Evolutionary conservation across 179 eudicot genomes (phyloP), one percentile per base, ranked within the genome.

Genomic region (Actinidia arguta): DNA sequence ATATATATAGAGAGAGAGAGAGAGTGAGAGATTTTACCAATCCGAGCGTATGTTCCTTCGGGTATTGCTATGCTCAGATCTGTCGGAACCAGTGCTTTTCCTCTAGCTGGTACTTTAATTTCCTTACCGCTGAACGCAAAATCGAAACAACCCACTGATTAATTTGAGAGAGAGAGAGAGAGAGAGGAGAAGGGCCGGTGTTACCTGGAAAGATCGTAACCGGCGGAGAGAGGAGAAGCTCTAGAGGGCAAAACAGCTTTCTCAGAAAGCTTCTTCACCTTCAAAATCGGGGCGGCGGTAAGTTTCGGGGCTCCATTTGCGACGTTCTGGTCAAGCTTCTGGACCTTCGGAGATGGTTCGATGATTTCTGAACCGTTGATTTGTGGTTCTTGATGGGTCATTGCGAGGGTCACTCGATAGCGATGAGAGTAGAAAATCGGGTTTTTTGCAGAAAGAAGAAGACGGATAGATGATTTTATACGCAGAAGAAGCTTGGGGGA

Each of bases 21-120:
- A 39, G 42, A 39, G 20, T 48, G 16, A 39, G 13, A 9, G 17
- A 70, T 71, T 25, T 69, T 88, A 95, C 98, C 98, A 20, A 96
- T 82, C 0, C 99, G 94, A 83, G 97, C 99, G 24, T 96, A 96
- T 31, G 98, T 93, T 72, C 97, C 97, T 82, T 88, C 90, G 1
- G 98, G 98, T 24, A 93, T 83, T 5, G 96, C 93, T 31, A 96
- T 93, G 88, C 98, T 95, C 17, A 95, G 80, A 88, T 93, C 98
- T 36, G 99, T 95, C 12, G 97, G 92, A 68, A 95, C 86, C 80
- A 96, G 13, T 0, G 97, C 97, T 87, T 96, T 96, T 14, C 98
- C 99, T 84, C 96, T 92, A 6, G 91, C 96, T 7, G 96, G 97
- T 8, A 94, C 98, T 69, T 90, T 93, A 0, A 87, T 73, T 13